phyloP scores from a whole-genome alignment of 108 stramenopile species.

The Conticribra guillardii region DNA sequence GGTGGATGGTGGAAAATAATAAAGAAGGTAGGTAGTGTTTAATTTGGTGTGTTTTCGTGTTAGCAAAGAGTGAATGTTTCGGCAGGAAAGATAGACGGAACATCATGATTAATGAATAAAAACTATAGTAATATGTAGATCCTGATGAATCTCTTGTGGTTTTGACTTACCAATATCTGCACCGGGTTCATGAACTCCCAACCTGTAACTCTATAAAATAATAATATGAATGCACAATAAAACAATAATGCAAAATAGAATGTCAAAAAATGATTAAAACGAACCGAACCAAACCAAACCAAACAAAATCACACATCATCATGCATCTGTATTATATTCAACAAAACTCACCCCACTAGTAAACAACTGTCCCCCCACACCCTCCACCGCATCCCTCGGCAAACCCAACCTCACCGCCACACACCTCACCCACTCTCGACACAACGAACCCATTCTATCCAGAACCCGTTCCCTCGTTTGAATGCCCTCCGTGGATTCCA shows the following conservation, averaged over 20 bases:
- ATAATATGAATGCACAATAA: not conserved
- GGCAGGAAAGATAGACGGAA: too few species aligned
- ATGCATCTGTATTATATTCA: not conserved
- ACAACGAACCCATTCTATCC: conserved; percentile 68
- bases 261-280: not conserved
- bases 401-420: conserved; percentile 66
- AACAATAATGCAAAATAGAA: not conserved
- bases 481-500: conserved; percentile 79
- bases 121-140: too few species aligned
- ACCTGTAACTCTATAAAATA: conserved; percentile 67
- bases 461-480: conserved; percentile 81
- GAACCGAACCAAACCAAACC: not conserved
- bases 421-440: conserved; percentile 72
- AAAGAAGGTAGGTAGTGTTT: too few species aligned
- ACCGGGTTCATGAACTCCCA: conserved; percentile 96
- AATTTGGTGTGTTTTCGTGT: too few species aligned
- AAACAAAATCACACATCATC: not conserved
- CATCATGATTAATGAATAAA: too few species aligned
- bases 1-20: too few species aligned
- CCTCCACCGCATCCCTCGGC: conserved; percentile 61
- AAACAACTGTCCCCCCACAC: conserved; percentile 85
- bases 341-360: conserved; percentile 68
- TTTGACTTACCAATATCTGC: conserved; percentile 92
- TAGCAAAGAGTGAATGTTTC: too few species aligned
- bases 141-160: too few species aligned